Percentiles rank a stretch among this genome's conserved stretches.
phyloP scores from a whole-genome alignment of 805 yeast species.

The Lipomyces yamadae region DNA sequence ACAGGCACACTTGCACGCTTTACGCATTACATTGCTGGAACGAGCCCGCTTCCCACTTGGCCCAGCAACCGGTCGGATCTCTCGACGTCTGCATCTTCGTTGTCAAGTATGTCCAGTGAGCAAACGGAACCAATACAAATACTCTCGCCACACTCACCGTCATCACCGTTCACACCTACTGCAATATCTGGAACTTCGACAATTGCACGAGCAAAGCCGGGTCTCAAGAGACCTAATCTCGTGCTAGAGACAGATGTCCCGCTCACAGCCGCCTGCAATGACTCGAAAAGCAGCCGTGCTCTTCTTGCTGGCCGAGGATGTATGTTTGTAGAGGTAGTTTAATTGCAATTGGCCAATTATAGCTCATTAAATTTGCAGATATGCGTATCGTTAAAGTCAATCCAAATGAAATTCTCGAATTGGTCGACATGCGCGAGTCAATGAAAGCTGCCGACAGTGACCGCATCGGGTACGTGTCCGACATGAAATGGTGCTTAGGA shows the following conservation, averaged over 20 bases:
- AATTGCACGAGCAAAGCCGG: too few species aligned
- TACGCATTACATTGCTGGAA: conserved; percentile 22
- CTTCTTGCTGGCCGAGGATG: conserved; percentile 35
- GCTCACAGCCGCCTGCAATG: conserved; percentile 27
- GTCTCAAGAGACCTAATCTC: conserved; percentile 14
- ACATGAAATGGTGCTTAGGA: conserved; percentile 45
- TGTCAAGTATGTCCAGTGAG: conserved; percentile 4
- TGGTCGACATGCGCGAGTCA: neutral
- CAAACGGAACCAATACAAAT: neutral
- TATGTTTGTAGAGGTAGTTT: neutral
- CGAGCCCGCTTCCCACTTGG: conserved; percentile 4
- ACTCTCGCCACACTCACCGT: conserved; percentile 4
- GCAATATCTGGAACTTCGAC: neutral
- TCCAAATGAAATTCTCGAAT: conserved; percentile 13
- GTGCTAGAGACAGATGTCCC: conserved; percentile 19
- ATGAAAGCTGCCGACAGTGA: conserved; percentile 34
- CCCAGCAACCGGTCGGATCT: neutral
- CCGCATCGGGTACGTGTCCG: conserved; percentile 42
- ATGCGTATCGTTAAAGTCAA: conserved; percentile 28
- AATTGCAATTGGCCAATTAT: neutral
- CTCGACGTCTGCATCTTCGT: neutral
- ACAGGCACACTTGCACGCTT: conserved; percentile 24
- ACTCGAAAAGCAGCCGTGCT: conserved; percentile 24
- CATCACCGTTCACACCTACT: conserved; percentile 5
- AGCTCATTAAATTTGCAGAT: conserved; percentile 8